Conservation (phyloP, 495 filamentous ascomycete species). For the Penicillium waksmanii region DNA sequence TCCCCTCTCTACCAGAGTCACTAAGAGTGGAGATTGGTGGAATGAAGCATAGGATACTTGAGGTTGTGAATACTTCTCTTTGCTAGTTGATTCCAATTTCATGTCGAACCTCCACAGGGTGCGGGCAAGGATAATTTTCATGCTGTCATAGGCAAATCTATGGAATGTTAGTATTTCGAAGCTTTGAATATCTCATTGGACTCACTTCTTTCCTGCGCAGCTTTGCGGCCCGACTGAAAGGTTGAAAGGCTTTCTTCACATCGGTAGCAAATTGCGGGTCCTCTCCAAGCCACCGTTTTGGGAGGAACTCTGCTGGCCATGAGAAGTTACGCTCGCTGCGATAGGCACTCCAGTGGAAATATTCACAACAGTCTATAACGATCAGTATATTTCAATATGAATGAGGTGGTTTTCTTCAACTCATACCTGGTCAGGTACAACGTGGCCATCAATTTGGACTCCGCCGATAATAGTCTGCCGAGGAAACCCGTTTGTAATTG, state of each 20-base stretch:
- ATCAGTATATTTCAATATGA: background rate
- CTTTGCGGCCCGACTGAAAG: conserved; percentile 8
- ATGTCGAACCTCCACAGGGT: background rate
- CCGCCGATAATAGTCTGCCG: background rate
- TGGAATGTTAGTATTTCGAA: background rate
- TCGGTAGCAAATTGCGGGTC: conserved; percentile 1
- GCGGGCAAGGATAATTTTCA: background rate
- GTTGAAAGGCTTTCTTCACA: conserved; percentile 7
- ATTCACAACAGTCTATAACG: conserved; percentile 3
- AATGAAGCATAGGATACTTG: background rate
- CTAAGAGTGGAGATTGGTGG: background rate
- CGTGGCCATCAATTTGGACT: background rate
- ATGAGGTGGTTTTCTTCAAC: background rate
- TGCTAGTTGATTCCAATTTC: background rate
- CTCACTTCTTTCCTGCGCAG: conserved; percentile 12
- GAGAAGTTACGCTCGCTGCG: conserved; percentile 6
- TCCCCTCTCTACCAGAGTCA: background rate
- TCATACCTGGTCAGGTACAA: conserved; percentile 9
- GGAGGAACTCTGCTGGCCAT: conserved; percentile 2
- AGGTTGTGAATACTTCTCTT: background rate
- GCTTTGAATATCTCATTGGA: background rate
- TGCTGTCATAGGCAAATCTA: conserved; percentile 1
- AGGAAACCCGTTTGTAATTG: conserved; percentile 1
- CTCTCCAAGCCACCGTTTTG: conserved; percentile 8
- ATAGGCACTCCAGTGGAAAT: conserved; percentile 10